phyloP scores from a whole-genome alignment of 495 filamentous ascomycete genomes.

The Penicillium crystallinum region DNA sequence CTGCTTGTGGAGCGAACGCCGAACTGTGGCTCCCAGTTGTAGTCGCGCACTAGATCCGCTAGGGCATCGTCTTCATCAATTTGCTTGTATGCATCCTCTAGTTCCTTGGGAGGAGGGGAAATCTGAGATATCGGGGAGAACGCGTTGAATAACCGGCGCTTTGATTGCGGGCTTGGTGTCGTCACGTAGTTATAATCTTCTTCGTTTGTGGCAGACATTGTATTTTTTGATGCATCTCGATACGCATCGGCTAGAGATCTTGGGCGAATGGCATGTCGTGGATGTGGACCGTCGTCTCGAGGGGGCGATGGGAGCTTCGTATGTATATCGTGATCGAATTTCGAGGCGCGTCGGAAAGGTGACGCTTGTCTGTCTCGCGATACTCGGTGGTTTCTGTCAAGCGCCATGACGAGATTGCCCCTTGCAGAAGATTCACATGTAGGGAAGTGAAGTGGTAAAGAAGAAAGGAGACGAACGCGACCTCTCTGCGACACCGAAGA shows the following conservation, averaged over 20 bases:
- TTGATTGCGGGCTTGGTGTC: slow-evolving; percentile 17
- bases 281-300: slow-evolving; percentile 23
- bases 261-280: slow-evolving; percentile 31
- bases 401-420: neutral
- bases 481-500: neutral
- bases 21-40: slow-evolving; percentile 20
- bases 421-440: slow-evolving; percentile 17
- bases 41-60: slow-evolving; percentile 29
- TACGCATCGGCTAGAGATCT: slow-evolving; percentile 37
- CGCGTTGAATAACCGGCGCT: slow-evolving; percentile 6
- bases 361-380: slow-evolving; percentile 24
- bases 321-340: slow-evolving; percentile 28
- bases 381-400: slow-evolving; percentile 8
- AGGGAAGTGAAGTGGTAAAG: neutral
- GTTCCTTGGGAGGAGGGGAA: slow-evolving; percentile 41
- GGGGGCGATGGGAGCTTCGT: slow-evolving; percentile 27
- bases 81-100: slow-evolving; percentile 40
- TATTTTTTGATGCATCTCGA: slow-evolving; percentile 26
- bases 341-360: slow-evolving; percentile 34
- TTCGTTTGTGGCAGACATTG: neutral
- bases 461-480: slow-evolving; percentile 1
- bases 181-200: slow-evolving; percentile 18
- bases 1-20: slow-evolving; percentile 12
- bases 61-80: slow-evolving; percentile 42
- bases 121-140: slow-evolving; percentile 20